Conservation (phyloP, 164 flowering plant genomes). For the Kalanchoe fedtschenkoi region DNA sequence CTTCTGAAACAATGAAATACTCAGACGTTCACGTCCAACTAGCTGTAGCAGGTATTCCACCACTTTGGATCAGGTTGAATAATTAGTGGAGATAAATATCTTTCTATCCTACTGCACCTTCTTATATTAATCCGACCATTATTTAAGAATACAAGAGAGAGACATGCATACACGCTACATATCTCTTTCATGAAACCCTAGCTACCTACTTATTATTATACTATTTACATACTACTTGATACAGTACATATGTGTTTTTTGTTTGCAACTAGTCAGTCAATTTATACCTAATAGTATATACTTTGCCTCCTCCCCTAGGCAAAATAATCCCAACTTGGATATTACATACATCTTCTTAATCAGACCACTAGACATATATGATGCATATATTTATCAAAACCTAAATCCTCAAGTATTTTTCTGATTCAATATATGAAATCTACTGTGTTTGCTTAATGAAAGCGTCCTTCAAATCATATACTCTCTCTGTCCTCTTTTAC, state of each 20-base stretch:
- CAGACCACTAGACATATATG: neutral
- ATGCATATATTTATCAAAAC: neutral
- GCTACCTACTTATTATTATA: neutral
- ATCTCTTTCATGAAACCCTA: neutral
- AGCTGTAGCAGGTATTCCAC: neutral
- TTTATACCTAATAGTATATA: neutral
- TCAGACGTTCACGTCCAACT: slow-evolving; percentile 1
- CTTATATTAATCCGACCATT: neutral
- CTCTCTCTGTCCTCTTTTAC: no score
- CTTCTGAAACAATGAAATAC: neutral
- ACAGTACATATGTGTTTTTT: neutral
- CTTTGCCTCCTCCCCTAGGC: slow-evolving; percentile 1
- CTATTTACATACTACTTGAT: neutral
- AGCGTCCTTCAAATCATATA: no score
- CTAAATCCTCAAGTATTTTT: neutral
- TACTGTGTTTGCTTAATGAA: no score
- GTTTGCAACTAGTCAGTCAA: neutral
- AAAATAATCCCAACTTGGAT: slow-evolving; percentile 3
- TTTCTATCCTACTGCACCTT: neutral
- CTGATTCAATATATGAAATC: neutral
- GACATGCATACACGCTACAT: slow-evolving; percentile 4
- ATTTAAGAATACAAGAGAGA: neutral
- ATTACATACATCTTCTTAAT: neutral
- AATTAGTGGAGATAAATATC: neutral
- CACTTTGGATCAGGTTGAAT: slow-evolving; percentile 1